Percentiles rank a stretch among this genome's conserved stretches.
These are phyloP conservation scores for Asterophora parasitica DNA, from an alignment of 768 basidiomycete species.

Conservation along the genomic window DNA sequence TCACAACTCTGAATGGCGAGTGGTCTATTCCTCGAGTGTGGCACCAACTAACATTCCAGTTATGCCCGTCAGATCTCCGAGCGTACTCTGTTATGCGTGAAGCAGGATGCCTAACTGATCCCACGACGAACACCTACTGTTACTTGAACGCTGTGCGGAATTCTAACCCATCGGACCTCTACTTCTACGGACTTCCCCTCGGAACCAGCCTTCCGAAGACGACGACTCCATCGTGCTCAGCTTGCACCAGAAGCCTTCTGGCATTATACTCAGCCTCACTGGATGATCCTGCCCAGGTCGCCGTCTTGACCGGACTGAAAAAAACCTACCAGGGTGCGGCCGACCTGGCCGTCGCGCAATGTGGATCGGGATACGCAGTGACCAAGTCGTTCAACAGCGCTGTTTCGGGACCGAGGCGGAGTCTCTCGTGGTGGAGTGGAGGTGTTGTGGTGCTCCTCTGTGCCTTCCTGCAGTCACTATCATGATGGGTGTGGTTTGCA, in stretches of 20 bases:
- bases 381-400: conserved; percentile 12
- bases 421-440: conserved; percentile 7
- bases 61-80: conserved; percentile 43
- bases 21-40: not conserved
- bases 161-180: conserved; percentile 60
- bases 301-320: conserved; percentile 25
- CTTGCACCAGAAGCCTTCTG: conserved; percentile 61
- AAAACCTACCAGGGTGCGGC: conserved; percentile 48
- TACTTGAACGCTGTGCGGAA: conserved; percentile 59
- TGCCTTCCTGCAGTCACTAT: conserved; percentile 1
- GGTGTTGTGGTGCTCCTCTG: conserved; percentile 2
- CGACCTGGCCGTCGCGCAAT: conserved; percentile 38
- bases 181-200: conserved; percentile 66
- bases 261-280: conserved; percentile 45
- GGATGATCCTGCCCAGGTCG: conserved; percentile 19
- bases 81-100: conserved; percentile 60
- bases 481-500: conserved; percentile 4
- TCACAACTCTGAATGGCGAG: conserved; percentile 53
- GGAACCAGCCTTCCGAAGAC: conserved; percentile 49
- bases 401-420: not conserved
- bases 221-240: conserved; percentile 51
- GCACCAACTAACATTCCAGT: not conserved
- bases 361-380: conserved; percentile 47
- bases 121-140: conserved; percentile 63
- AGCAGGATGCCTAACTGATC: conserved; percentile 56